Evolutionary conservation across 1,284 basidiomycete species (phyloP).

Genomic region (Cryptococcus wingfieldii): DNA sequence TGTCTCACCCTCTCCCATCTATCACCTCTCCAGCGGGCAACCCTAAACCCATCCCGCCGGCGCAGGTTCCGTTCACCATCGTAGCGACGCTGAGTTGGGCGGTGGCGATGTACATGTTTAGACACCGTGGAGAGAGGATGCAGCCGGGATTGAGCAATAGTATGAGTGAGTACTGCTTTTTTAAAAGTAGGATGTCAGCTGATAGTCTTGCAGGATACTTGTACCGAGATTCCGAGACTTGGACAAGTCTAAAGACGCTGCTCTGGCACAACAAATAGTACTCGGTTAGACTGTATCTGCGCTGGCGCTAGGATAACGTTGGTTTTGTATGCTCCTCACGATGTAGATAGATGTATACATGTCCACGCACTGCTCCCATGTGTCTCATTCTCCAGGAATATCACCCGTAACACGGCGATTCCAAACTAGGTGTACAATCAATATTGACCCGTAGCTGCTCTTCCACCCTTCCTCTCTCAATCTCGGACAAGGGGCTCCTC

Average conservation of each 20-base stretch:
- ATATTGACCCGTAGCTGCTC: too few species aligned
- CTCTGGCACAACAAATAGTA: conserved; percentile 71
- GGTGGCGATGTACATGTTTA: conserved; percentile 95
- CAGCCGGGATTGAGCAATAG: conserved; percentile 78
- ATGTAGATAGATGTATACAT: too few species aligned
- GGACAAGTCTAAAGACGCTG: conserved; percentile 65
- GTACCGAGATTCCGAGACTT: conserved; percentile 72
- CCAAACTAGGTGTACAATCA: too few species aligned
- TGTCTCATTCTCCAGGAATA: too few species aligned
- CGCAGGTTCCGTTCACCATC: conserved; percentile 73
- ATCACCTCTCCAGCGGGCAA: conserved; percentile 40
- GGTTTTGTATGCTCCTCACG: too few species aligned
- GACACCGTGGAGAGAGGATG: conserved; percentile 75
- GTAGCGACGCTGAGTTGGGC: conserved; percentile 93
- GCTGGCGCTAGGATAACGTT: too few species aligned
- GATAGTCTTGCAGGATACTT: conserved; percentile 54
- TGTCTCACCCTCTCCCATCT: conserved; percentile 37
- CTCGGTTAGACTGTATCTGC: too few species aligned
- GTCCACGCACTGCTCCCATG: too few species aligned
- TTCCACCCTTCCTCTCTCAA: too few species aligned
- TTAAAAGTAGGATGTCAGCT: not conserved
- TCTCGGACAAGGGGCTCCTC: too few species aligned
- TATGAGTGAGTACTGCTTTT: conserved; percentile 47
- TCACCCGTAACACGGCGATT: too few species aligned
- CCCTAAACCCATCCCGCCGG: conserved; percentile 68